These are phyloP conservation scores for Botryosphaeria agaves DNA, from an alignment of 2,329 filamentous ascomycete species.

Conservation along the genomic window DNA sequence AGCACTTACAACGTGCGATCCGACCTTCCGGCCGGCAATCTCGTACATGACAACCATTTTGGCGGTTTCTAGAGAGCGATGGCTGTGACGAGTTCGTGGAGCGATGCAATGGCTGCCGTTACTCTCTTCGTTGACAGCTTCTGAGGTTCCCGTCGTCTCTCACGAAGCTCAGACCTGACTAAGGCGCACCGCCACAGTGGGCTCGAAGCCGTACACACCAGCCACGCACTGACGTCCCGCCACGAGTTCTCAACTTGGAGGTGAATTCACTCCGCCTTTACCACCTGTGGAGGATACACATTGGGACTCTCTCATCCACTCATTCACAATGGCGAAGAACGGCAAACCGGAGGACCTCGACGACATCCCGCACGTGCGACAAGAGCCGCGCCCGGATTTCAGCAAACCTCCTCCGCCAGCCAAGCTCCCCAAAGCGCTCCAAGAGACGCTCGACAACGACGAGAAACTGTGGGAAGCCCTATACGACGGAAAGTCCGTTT, in stretches of 20 bases:
- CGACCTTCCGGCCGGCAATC: conserved; percentile 33
- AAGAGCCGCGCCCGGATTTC: conserved; percentile 29
- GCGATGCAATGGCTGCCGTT: conserved; percentile 2
- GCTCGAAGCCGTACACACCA: too few relatives aligned
- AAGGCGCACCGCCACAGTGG: too few relatives aligned
- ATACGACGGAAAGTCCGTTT: conserved; percentile 39
- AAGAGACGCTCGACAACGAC: conserved; percentile 40
- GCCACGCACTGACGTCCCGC: too few relatives aligned
- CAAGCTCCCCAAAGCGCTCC: conserved; percentile 35
- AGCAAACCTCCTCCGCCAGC: conserved; percentile 29
- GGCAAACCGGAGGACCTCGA: conserved; percentile 11
- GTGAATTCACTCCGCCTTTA: too few relatives aligned
- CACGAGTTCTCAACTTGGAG: too few relatives aligned
- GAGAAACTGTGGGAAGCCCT: conserved; percentile 63
- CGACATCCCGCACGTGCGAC: conserved; percentile 23
- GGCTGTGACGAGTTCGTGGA: conserved; percentile 3
- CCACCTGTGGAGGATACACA: too few relatives aligned
- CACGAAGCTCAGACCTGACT: too few relatives aligned
- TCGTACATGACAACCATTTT: conserved; percentile 35
- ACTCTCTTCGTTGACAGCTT: conserved; percentile 1
- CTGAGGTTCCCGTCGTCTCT: background rate
- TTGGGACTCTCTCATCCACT: too few relatives aligned
- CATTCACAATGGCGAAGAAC: conserved; percentile 24
- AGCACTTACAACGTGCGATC: conserved; percentile 33
- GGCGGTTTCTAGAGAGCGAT: conserved; percentile 1